These are phyloP conservation scores for Fusarium sp. DNA, from an alignment of 2,329 filamentous ascomycete species.

Conservation along the genomic window DNA sequence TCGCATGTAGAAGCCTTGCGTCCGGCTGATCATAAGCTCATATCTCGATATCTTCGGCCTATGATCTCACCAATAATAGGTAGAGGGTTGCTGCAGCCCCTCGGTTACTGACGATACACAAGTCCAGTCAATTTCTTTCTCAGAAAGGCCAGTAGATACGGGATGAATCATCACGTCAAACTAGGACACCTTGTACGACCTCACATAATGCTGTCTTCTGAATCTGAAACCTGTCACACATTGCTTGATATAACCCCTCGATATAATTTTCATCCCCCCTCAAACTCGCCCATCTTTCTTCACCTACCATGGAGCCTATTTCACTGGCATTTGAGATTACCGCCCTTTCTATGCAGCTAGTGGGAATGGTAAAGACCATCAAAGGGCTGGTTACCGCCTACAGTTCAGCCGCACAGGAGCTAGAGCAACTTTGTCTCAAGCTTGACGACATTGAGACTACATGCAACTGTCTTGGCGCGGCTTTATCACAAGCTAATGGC, in stretches of 20 bases:
- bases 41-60: too few relatives aligned
- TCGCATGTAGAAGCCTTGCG: not conserved
- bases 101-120: not conserved
- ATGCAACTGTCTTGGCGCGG: not conserved
- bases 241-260: not conserved
- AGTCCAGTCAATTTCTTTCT: not conserved
- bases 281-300: rapidly evolving
- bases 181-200: not conserved
- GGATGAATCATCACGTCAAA: not conserved
- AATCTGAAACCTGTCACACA: not conserved
- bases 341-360: conserved; percentile 9
- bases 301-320: not conserved
- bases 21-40: not conserved
- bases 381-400: conserved; percentile 7
- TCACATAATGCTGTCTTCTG: not conserved
- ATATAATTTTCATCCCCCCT: not conserved
- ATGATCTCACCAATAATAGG: not conserved
- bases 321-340: not conserved
- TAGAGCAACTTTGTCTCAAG: not conserved
- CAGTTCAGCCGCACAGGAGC: conserved; percentile 12
- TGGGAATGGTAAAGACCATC: not conserved
- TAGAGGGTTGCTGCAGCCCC: not conserved
- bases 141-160: too few relatives aligned
- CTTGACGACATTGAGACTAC: conserved; percentile 1
- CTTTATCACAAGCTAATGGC: not conserved